Evolutionary conservation across 129 eudicot genomes (phyloP).

Genomic region (Artemisia annua): DNA sequence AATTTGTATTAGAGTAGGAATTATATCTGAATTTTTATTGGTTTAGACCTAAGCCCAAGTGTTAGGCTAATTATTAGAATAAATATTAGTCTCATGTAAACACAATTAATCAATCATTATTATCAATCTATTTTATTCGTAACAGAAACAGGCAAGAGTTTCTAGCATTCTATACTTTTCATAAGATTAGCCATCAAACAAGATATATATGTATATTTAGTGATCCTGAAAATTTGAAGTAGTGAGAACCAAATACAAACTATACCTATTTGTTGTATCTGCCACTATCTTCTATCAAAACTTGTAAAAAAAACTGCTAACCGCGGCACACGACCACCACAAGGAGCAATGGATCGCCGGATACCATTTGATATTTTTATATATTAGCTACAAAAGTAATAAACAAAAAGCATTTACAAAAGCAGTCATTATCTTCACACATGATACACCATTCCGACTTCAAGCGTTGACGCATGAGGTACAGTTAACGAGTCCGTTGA

Average conservation of each 20-base stretch:
- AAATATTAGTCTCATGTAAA: too few relatives aligned
- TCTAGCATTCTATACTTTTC: too few relatives aligned
- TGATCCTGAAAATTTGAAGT: not conserved
- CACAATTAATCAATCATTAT: too few relatives aligned
- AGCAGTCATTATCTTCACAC: constrained; percentile 33
- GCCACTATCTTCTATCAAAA: constrained; percentile 21
- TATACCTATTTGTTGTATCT: constrained; percentile 19
- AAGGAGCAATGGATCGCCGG: constrained; percentile 10
- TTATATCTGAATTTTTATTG: too few relatives aligned
- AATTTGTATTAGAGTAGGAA: too few relatives aligned
- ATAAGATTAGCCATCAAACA: not conserved
- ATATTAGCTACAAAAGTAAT: constrained; percentile 28
- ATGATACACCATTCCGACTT: constrained; percentile 90
- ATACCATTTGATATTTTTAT: constrained; percentile 14
- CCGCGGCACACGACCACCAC: constrained; percentile 28
- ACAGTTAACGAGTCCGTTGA: constrained; percentile 51
- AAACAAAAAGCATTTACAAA: constrained; percentile 27
- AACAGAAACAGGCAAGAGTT: too few relatives aligned
- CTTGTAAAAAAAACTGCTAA: constrained; percentile 17
- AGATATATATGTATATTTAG: constrained; percentile 4
- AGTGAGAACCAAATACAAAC: constrained; percentile 24
- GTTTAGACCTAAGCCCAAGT: too few relatives aligned
- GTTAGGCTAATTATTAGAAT: too few relatives aligned
- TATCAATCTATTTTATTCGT: too few relatives aligned
- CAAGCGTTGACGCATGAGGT: constrained; percentile 93